phyloP scores from a whole-genome alignment of 345 rosid species.

The Hypericum androsaemum region DNA sequence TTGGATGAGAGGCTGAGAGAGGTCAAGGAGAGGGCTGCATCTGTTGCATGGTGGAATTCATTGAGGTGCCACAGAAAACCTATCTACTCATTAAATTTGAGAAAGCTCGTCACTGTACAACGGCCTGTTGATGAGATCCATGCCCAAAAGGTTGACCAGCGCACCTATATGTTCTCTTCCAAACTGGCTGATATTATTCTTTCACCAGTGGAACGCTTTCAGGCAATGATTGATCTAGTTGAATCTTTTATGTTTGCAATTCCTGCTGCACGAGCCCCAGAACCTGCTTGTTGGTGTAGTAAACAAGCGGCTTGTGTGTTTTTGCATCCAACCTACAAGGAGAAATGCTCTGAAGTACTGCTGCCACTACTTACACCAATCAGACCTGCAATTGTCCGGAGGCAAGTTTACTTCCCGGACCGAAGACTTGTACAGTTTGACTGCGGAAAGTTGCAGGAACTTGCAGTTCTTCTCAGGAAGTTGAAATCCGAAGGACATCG shows the following conservation, averaged over 20 bases:
- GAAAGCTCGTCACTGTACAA: slow-evolving; percentile 44
- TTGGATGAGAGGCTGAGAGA: slow-evolving; percentile 70
- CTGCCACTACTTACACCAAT: slow-evolving; percentile 75
- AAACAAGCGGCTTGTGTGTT: slow-evolving; percentile 50
- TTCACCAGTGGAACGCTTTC: slow-evolving; percentile 82
- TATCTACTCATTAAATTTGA: slow-evolving; percentile 59
- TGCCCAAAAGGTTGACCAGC: slow-evolving; percentile 34
- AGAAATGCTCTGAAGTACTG: slow-evolving; percentile 52
- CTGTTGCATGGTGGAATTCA: slow-evolving; percentile 99
- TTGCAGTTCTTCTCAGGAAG: slow-evolving; percentile 72
- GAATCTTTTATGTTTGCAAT: slow-evolving; percentile 91
- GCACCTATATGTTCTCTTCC: slow-evolving; percentile 53
- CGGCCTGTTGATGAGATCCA: slow-evolving; percentile 54
- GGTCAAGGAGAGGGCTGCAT: slow-evolving; percentile 60
- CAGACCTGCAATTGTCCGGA: slow-evolving; percentile 91
- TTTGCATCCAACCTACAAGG: slow-evolving; percentile 45
- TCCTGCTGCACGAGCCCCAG: slow-evolving; percentile 84
- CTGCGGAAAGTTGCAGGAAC: slow-evolving; percentile 98
- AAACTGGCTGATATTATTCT: slow-evolving; percentile 72
- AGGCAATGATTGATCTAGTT: slow-evolving; percentile 61
- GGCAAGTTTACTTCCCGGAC: slow-evolving; percentile 96
- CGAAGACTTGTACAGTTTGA: slow-evolving; percentile 97
- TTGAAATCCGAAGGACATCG: slow-evolving; percentile 93
- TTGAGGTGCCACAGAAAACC: slow-evolving; percentile 87
- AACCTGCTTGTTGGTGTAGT: slow-evolving; percentile 83